A percentile compares a stretch with the other conserved stretches of the same genome.
phyloP scores from a whole-genome alignment of 1,284 basidiomycete genomes.

The Cryptococcus sp. region DNA sequence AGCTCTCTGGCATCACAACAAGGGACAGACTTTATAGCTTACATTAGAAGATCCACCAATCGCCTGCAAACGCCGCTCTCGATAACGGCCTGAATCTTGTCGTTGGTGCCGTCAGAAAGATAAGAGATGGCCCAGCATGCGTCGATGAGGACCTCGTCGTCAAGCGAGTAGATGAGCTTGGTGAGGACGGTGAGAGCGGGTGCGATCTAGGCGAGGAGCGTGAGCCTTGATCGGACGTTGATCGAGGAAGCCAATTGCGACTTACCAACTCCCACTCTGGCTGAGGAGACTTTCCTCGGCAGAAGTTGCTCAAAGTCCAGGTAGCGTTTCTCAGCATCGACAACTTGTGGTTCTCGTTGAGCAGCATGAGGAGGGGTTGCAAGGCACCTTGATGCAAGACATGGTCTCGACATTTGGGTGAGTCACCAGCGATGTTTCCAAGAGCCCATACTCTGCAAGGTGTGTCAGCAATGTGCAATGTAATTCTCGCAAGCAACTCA shows the following conservation, averaged over 20 bases:
- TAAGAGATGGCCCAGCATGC: constrained; percentile 99
- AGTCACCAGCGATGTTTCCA: constrained; percentile 95
- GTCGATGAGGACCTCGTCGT: constrained; percentile 98
- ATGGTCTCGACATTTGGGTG: constrained; percentile 89
- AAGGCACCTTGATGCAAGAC: constrained; percentile 61
- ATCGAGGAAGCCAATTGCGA: not conserved
- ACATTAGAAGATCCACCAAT: constrained; percentile 94
- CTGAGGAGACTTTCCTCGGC: constrained; percentile 92
- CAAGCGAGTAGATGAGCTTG: constrained; percentile 97
- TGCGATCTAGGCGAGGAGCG: constrained; percentile 70
- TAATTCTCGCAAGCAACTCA: constrained; percentile 23
- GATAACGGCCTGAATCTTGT: constrained; percentile 99
- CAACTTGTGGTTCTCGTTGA: constrained; percentile 76
- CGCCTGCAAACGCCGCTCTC: constrained; percentile 97
- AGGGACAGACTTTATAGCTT: constrained; percentile 14
- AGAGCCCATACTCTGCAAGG: constrained; percentile 76
- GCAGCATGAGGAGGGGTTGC: constrained; percentile 57
- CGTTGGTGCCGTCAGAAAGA: constrained; percentile 97
- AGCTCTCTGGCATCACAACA: not conserved
- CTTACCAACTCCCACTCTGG: constrained; percentile 88
- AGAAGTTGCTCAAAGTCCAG: constrained; percentile 98
- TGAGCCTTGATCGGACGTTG: not conserved
- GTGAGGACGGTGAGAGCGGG: constrained; percentile 94
- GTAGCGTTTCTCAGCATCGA: constrained; percentile 97
- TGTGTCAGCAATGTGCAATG: constrained; percentile 11